Evolutionary conservation across 345 rosid genomes (phyloP).

Genomic region (Xanthoceras sorbifolium): DNA sequence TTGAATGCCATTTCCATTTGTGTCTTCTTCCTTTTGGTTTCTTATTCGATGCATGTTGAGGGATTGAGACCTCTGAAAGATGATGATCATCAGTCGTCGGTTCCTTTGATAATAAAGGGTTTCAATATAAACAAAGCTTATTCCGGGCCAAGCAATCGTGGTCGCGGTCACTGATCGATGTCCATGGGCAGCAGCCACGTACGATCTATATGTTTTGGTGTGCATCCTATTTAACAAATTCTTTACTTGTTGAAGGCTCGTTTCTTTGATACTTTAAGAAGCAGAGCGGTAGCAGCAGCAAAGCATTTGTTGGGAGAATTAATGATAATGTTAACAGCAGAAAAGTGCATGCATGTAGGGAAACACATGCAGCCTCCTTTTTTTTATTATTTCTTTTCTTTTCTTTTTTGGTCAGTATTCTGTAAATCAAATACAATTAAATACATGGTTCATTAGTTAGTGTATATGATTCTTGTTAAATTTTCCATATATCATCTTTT

Average conservation of each 20-base stretch:
- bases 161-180: constrained; percentile 42
- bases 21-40: constrained; percentile 31
- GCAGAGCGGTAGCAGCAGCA: neutral
- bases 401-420: neutral
- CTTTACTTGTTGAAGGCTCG: neutral
- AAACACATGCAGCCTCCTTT: neutral
- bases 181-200: neutral
- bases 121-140: constrained; percentile 31
- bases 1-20: constrained; percentile 23
- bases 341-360: neutral
- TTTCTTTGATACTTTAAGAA: neutral
- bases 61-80: constrained; percentile 27
- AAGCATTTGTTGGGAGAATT: neutral
- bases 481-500: too few species aligned
- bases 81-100: constrained; percentile 12
- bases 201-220: neutral
- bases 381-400: neutral
- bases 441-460: neutral
- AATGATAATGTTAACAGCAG: neutral
- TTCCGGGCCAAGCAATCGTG: constrained; percentile 52
- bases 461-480: neutral
- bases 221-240: neutral
- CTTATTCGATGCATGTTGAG: constrained; percentile 24
- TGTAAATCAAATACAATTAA: neutral
- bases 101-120: neutral